Percentiles rank a stretch among this genome's conserved stretches.
Evolutionary conservation across 176 grass and related monocot genomes (phyloP).

Genomic region (Triticum monococcum): DNA sequence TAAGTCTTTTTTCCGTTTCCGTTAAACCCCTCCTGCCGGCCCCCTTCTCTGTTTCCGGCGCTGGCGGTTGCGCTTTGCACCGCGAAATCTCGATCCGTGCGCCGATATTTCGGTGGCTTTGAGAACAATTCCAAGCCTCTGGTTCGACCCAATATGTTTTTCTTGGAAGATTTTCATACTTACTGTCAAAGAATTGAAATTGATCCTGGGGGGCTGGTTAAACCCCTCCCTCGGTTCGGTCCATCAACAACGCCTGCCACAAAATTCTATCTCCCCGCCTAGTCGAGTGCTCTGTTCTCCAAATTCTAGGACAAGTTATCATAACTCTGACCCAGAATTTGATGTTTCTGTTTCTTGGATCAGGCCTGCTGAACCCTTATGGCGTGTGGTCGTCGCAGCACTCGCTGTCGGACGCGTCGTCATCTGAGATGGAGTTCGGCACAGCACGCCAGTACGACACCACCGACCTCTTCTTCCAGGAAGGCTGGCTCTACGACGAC

Average conservation of each 20-base stretch:
- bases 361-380: conserved; percentile 85
- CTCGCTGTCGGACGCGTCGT: conserved; percentile 62
- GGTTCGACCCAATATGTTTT: neutral
- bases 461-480: conserved; percentile 69
- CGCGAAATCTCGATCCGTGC: conserved; percentile 39
- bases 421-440: conserved; percentile 85
- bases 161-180: neutral
- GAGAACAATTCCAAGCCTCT: conserved; percentile 1
- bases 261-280: conserved; percentile 1
- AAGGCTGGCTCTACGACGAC: conserved; percentile 79
- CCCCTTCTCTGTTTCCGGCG: conserved; percentile 29
- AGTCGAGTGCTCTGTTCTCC: neutral
- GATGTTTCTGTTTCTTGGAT: neutral
- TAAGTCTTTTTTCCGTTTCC: neutral
- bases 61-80: neutral
- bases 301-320: neutral
- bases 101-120: conserved; percentile 14
- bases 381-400: conserved; percentile 70
- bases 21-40: conserved; percentile 36
- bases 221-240: conserved; percentile 18
- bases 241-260: neutral
- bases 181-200: neutral
- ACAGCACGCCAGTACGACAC: conserved; percentile 78
- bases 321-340: neutral
- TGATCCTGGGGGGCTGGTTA: conserved; percentile 8